These are phyloP conservation scores for Potentilla sterilis DNA, from an alignment of 306 rosid species.

Conservation along the genomic window DNA sequence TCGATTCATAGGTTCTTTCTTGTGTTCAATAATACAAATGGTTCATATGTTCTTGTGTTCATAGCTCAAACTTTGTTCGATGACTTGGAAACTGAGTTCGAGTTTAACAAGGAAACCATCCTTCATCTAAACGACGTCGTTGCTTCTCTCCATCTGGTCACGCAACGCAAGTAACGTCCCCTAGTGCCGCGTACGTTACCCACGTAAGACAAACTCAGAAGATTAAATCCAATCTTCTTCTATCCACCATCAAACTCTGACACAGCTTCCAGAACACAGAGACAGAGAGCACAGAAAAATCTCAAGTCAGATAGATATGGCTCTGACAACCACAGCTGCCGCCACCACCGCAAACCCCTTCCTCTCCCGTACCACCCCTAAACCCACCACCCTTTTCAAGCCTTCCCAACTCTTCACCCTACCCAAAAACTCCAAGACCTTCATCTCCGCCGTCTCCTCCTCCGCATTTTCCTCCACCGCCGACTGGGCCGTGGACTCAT, in stretches of 20 bases:
- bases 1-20: too few relatives aligned
- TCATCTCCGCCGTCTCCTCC: constrained; percentile 1
- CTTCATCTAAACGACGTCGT: not conserved
- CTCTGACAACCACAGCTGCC: constrained; percentile 6
- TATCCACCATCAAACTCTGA: not conserved
- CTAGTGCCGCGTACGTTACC: not conserved
- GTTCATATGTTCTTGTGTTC: too few relatives aligned
- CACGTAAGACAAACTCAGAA: not conserved
- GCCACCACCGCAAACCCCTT: constrained; percentile 1
- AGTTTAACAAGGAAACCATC: too few relatives aligned
- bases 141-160: not conserved
- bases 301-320: not conserved
- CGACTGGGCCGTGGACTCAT: constrained; percentile 37
- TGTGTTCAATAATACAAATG: too few relatives aligned
- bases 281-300: not conserved
- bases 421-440: not conserved
- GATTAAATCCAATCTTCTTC: not conserved
- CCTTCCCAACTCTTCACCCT: not conserved
- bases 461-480: constrained; percentile 4
- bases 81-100: too few relatives aligned
- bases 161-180: not conserved
- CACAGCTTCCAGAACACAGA: not conserved
- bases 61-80: too few relatives aligned
- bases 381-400: not conserved
- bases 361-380: constrained; percentile 5